Base-by-base conservation (phyloP, 306 rosid species). In the Quercus rubra region DNA sequence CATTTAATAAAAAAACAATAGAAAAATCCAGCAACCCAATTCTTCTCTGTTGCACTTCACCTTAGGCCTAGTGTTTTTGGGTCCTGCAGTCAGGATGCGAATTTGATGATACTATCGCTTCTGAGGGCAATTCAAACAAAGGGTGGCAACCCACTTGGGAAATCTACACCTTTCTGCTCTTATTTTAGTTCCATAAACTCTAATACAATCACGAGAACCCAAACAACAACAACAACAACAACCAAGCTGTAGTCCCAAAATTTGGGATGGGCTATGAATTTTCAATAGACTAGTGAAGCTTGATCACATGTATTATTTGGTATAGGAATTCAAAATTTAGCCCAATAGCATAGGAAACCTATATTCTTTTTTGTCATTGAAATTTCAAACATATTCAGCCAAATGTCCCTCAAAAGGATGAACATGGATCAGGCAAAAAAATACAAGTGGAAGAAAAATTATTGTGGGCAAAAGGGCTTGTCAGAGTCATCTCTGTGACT, bases 401-500 rank as follows among this genome's bases (percentile, higher is more conserved):
- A 33, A 30, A 64, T 19, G 28, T 68, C 28, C 54, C 52, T 17
- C 54, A 1, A 19, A 74, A n/a, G 41, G 54, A 64, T 33, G 28
- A 25, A 66, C 43, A 55, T 2, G 58, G 52, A 28, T 74, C 30
- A 64, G 56, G 49, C 17, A 15, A 14, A 14, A 76, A 19, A 62
- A 80, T 13, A 35, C 61, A 81, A 19, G 14, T 41, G 71, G 11
- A 63, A 59, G 23, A 38, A 41, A 63, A 13, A n/a, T 72, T 57
- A 81, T 70, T 70, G 75, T 8, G 96, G 92, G 78, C 97, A 91
- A 79, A 91, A 89, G 18, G 97, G 87, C 77, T 13, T 78, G 73
- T 79, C 74, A 13, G 78, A 55, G 57, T 67, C 61, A 68, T 84
- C 88, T 77, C 74, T 86, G 79, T 88, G 87, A 77, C 81, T 78